phyloP scores from a whole-genome alignment of 352 stramenopile genomes.

The Globisporangium echinulatum region DNA sequence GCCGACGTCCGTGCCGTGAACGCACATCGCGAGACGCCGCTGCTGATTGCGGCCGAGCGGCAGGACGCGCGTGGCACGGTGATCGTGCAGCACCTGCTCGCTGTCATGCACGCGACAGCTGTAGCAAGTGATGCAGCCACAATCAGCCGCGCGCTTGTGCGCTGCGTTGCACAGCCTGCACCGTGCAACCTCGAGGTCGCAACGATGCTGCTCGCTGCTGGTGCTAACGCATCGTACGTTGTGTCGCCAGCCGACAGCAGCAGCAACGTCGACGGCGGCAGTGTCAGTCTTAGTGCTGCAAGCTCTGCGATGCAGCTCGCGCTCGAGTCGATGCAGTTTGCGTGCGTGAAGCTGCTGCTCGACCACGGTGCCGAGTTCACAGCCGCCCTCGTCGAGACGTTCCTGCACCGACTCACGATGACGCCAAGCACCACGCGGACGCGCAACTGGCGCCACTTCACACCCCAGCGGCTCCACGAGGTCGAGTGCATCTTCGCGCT shows the following conservation, averaged over 20 bases:
- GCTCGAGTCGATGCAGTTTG: conserved; percentile 28
- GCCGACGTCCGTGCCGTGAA: conserved; percentile 27
- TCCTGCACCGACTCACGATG: conserved; percentile 24
- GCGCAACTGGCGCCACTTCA: conserved; percentile 29
- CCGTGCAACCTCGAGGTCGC: conserved; percentile 38
- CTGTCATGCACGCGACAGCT: conserved; percentile 4
- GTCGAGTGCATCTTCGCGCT: conserved; percentile 37
- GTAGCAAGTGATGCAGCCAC: conserved; percentile 4
- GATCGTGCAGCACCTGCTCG: conserved; percentile 29
- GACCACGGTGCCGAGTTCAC: conserved; percentile 32
- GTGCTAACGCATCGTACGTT: conserved; percentile 22
- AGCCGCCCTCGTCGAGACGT: conserved; percentile 20
- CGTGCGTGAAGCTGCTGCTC: conserved; percentile 31
- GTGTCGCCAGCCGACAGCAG: neutral
- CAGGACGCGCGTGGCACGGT: conserved; percentile 29
- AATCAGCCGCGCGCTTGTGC: conserved; percentile 27
- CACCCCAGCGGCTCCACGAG: conserved; percentile 26
- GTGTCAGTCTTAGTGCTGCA: too few species aligned
- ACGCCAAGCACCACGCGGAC: neutral
- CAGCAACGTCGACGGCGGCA: neutral
- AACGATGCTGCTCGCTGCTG: conserved; percentile 29
- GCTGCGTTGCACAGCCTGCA: conserved; percentile 26
- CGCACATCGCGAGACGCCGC: conserved; percentile 18
- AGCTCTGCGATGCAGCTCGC: conserved; percentile 29
- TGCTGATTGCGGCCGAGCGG: conserved; percentile 30